Evolutionary conservation across 495 filamentous ascomycete genomes (phyloP).

Genomic region (Tuber calosporum): DNA sequence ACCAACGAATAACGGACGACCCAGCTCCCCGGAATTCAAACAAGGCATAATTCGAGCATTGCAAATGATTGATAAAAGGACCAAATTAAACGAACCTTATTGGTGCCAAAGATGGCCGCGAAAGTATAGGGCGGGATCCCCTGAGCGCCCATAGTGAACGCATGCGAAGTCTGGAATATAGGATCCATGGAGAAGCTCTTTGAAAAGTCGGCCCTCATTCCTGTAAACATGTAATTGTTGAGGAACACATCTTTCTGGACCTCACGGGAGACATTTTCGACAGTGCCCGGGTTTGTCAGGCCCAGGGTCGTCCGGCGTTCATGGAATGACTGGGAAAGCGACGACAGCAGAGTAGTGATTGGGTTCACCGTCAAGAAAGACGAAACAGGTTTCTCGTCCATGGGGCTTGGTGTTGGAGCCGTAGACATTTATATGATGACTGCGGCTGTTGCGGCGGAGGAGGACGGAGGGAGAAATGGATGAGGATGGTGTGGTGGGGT

Average conservation of each 20-base stretch:
- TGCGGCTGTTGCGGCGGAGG: neutral
- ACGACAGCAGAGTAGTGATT: constrained; percentile 58
- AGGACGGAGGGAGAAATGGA: neutral
- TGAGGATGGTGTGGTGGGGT: constrained; percentile 12
- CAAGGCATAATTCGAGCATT: neutral
- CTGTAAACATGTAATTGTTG: constrained; percentile 89
- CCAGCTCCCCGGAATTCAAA: neutral
- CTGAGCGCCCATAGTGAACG: constrained; percentile 84
- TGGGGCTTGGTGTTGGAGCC: constrained; percentile 25
- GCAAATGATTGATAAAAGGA: neutral
- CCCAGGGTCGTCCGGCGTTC: constrained; percentile 80
- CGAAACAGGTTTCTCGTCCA: constrained; percentile 21
- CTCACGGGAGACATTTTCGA: constrained; percentile 86
- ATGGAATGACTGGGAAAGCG: constrained; percentile 75
- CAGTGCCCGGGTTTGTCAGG: constrained; percentile 80
- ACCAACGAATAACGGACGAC: neutral
- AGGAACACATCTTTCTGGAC: constrained; percentile 91
- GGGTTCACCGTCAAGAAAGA: constrained; percentile 65
- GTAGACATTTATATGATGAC: constrained; percentile 2
- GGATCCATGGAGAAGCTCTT: constrained; percentile 90
- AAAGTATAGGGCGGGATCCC: constrained; percentile 88
- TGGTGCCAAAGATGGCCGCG: constrained; percentile 83
- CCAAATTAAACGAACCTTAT: constrained; percentile 59
- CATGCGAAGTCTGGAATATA: constrained; percentile 94
- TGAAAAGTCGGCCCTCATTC: constrained; percentile 87